These are phyloP conservation scores for Candida sojae DNA, from an alignment of 1,139 yeast genomes.

Conservation along the genomic window DNA sequence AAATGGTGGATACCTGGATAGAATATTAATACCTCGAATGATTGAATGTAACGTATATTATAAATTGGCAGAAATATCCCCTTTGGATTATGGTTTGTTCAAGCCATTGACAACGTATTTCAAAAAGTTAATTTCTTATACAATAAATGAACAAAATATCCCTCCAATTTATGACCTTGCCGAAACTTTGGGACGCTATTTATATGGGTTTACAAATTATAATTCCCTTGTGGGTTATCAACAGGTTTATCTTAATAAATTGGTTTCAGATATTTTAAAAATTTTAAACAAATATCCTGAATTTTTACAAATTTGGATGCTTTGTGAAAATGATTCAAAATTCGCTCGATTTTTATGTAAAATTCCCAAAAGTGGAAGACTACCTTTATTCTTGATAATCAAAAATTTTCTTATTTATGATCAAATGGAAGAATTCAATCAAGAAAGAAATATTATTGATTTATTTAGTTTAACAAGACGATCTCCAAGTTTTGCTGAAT, in stretches of 20 bases:
- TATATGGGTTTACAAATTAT: conserved; percentile 7
- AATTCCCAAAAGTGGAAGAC: not conserved
- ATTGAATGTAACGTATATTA: conserved; percentile 11
- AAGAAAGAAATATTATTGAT: conserved; percentile 5
- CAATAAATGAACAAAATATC: conserved; percentile 8
- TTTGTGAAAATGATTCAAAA: not conserved
- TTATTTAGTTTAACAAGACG: conserved; percentile 9
- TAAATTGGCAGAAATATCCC: conserved; percentile 12
- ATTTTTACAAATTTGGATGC: conserved; percentile 14
- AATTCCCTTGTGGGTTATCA: conserved; percentile 3
- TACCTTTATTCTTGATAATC: conserved; percentile 9
- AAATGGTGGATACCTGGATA: conserved; percentile 4
- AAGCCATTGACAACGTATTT: conserved; percentile 15
- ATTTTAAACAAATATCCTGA: conserved; percentile 11
- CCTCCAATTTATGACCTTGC: conserved; percentile 5
- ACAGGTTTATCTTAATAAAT: conserved; percentile 5
- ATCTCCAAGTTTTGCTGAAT: conserved; percentile 7
- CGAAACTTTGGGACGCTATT: conserved; percentile 13
- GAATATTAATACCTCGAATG: conserved; percentile 5
- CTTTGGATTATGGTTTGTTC: conserved; percentile 10
- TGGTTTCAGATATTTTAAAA: conserved; percentile 6
- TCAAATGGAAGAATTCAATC: conserved; percentile 2
- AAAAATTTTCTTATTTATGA: conserved; percentile 4
- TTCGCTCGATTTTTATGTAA: not conserved
- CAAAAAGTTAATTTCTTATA: conserved; percentile 13